phyloP scores from a whole-genome alignment of 1,139 yeast genomes.

The Geotrichum reessii region DNA sequence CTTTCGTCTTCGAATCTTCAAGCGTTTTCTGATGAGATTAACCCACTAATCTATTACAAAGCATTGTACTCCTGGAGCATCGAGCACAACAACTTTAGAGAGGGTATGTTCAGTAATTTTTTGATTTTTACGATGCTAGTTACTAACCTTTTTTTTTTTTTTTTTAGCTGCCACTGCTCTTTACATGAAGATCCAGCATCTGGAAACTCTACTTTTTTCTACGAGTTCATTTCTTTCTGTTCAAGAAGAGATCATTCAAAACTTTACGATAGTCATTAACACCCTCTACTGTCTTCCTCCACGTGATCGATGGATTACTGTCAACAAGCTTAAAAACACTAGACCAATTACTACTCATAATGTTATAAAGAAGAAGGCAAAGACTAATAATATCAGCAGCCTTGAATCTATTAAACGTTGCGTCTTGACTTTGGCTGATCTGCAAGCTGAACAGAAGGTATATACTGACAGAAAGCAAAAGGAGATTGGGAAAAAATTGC shows the following conservation, averaged over 20 bases:
- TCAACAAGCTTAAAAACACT: slow-evolving; percentile 10
- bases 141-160: slow-evolving; percentile 7
- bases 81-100: slow-evolving; percentile 32
- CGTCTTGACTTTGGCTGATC: slow-evolving; percentile 9
- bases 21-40: slow-evolving; percentile 1
- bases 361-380: neutral
- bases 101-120: slow-evolving; percentile 22
- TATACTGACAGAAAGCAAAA: neutral
- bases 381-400: neutral
- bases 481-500: neutral
- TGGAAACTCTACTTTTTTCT: slow-evolving; percentile 15
- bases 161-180: slow-evolving; percentile 25
- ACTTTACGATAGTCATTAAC: slow-evolving; percentile 29
- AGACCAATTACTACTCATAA: neutral
- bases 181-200: slow-evolving; percentile 24
- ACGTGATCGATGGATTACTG: slow-evolving; percentile 31
- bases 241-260: slow-evolving; percentile 17
- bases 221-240: slow-evolving; percentile 9
- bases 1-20: neutral
- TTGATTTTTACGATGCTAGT: slow-evolving; percentile 6
- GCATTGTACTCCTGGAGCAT: slow-evolving; percentile 35
- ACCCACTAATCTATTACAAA: slow-evolving; percentile 25
- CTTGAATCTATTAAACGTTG: slow-evolving; percentile 1
- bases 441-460: slow-evolving; percentile 1
- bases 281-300: slow-evolving; percentile 28